Conservation (phyloP, 179 eudicot species). For the Beta corolliflora region DNA sequence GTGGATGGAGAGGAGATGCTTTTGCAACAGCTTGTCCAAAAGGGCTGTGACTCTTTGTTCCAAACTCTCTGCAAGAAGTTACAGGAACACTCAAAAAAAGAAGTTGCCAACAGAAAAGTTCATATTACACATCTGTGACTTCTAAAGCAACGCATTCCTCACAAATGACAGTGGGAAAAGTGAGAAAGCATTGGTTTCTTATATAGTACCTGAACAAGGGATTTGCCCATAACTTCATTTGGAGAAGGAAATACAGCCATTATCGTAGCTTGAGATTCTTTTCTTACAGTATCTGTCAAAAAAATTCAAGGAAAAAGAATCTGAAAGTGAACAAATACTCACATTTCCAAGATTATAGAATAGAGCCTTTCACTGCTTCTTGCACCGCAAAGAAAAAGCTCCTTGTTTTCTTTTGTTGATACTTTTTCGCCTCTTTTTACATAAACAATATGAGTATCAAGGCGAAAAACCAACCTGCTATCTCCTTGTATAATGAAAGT, state of each 20-base stretch:
- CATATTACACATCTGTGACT: neutral
- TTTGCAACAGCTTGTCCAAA: constrained; percentile 81
- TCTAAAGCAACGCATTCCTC: neutral
- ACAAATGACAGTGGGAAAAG: neutral
- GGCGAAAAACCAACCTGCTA: constrained; percentile 61
- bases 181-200: neutral
- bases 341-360: neutral
- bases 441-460: neutral
- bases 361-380: neutral
- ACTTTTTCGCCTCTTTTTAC: neutral
- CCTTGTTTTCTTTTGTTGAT: neutral
- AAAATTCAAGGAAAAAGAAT: neutral
- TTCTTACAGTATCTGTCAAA: constrained; percentile 84
- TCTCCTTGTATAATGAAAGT: constrained; percentile 92
- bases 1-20: constrained; percentile 82
- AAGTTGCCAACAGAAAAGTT: neutral
- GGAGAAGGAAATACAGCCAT: constrained; percentile 99
- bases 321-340: neutral
- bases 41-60: constrained; percentile 95
- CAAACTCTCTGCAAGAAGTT: constrained; percentile 72
- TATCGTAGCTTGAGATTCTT: constrained; percentile 98
- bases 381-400: neutral
- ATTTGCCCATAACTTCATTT: constrained; percentile 96
- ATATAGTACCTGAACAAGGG: constrained; percentile 85
- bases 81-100: constrained; percentile 14